Percentiles rank a stretch among this genome's conserved stretches.
phyloP scores from a whole-genome alignment of 2,329 filamentous ascomycete genomes.

The Colletotrichum navitas region DNA sequence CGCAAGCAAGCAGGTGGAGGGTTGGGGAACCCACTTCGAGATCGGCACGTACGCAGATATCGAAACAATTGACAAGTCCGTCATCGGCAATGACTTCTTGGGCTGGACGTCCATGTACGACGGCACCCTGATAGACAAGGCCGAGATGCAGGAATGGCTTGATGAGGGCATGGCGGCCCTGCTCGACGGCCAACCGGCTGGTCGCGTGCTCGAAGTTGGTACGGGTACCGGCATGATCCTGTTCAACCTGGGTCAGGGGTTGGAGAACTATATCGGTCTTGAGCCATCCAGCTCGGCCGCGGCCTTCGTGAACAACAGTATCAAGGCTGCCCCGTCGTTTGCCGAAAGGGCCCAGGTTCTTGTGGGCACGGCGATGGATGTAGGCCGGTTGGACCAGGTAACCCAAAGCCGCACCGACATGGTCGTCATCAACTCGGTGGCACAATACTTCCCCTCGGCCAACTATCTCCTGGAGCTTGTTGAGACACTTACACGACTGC shows the following conservation, averaged over 20 bases:
- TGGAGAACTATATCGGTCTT: constrained; percentile 47
- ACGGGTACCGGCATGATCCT: constrained; percentile 51
- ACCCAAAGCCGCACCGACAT: not conserved
- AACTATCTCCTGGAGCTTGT: constrained; percentile 45
- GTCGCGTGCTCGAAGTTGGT: constrained; percentile 49
- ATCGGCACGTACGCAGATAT: constrained; percentile 40
- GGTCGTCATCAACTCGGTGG: constrained; percentile 45
- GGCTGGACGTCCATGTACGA: constrained; percentile 52
- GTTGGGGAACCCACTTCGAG: constrained; percentile 44
- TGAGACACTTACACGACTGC: constrained; percentile 27
- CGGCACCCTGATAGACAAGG: constrained; percentile 45
- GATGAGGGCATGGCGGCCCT: constrained; percentile 47
- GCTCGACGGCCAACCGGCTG: not conserved
- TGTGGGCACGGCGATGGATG: constrained; percentile 44
- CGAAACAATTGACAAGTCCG: constrained; percentile 25
- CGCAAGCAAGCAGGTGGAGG: constrained; percentile 37
- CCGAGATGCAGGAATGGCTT: constrained; percentile 51
- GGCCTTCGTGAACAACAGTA: constrained; percentile 42
- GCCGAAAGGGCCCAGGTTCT: constrained; percentile 39
- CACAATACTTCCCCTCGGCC: constrained; percentile 47
- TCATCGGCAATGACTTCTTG: constrained; percentile 47
- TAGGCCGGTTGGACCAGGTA: not conserved
- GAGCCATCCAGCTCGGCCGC: constrained; percentile 46
- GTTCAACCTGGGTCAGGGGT: constrained; percentile 45
- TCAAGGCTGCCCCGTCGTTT: constrained; percentile 34